phyloP scores from a whole-genome alignment of 164 flowering plant genomes.

The Cinnamomum micranthum region DNA sequence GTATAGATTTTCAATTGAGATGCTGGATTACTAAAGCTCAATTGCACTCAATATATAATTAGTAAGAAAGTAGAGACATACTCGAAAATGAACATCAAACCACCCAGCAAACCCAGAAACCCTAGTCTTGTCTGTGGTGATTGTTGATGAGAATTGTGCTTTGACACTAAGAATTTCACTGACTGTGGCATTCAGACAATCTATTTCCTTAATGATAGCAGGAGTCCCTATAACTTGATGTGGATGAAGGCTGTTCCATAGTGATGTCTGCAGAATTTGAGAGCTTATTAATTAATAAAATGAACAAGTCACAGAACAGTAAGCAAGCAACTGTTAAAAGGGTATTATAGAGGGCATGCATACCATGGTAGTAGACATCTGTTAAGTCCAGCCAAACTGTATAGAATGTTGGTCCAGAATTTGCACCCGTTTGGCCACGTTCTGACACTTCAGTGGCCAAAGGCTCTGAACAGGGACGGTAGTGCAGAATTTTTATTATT shows the following conservation, averaged over 20 bases:
- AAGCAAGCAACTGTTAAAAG: too few species aligned
- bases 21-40: neutral
- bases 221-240: constrained; percentile 84
- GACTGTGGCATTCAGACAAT: constrained; percentile 73
- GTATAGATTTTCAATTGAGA: neutral
- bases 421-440: too few species aligned
- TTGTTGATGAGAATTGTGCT: constrained; percentile 47
- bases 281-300: too few species aligned
- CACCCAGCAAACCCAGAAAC: constrained; percentile 88
- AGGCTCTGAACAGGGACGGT: too few species aligned
- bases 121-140: constrained; percentile 41
- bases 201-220: constrained; percentile 70
- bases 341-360: too few species aligned
- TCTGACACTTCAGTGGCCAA: too few species aligned
- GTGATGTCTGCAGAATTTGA: constrained; percentile 59
- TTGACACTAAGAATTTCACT: constrained; percentile 51
- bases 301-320: too few species aligned
- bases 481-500: too few species aligned
- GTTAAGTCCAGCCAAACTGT: too few species aligned
- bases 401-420: too few species aligned
- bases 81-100: constrained; percentile 99
- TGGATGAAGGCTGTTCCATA: constrained; percentile 95
- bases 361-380: too few species aligned
- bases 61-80: constrained; percentile 25
- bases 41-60: neutral